Evolutionary conservation across 148 eudicot genomes (phyloP).

Genomic region (Rhododendron williamsianum): DNA sequence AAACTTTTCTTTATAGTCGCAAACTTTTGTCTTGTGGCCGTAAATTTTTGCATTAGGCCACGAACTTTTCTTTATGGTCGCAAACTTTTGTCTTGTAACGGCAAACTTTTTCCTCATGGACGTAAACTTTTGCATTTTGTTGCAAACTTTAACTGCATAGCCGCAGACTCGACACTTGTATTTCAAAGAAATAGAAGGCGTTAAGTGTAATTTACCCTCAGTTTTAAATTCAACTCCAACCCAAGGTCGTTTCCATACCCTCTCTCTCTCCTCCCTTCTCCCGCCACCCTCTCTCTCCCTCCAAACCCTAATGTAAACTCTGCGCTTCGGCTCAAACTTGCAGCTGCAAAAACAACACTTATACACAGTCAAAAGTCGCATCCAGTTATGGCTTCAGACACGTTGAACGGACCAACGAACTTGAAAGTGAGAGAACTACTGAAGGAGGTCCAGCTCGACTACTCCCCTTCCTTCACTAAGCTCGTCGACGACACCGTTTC

Average conservation of each 20-base stretch:
- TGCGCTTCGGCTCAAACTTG: background rate
- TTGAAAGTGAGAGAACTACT: constrained; percentile 58
- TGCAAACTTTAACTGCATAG: no score
- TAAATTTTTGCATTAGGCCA: no score
- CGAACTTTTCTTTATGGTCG: no score
- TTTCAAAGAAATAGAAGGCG: background rate
- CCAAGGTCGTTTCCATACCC: background rate
- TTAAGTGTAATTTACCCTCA: background rate
- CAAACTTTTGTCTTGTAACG: no score
- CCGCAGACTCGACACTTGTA: no score
- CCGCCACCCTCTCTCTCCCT: background rate
- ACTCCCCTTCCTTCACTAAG: constrained; percentile 46
- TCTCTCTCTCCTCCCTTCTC: background rate
- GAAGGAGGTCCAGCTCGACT: constrained; percentile 62
- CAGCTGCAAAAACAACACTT: background rate
- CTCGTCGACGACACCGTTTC: constrained; percentile 43
- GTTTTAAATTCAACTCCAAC: background rate
- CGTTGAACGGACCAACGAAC: constrained; percentile 30
- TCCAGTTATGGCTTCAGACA: constrained; percentile 7
- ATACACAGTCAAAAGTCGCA: background rate
- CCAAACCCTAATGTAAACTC: background rate
- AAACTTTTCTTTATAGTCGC: no score
- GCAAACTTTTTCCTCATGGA: no score
- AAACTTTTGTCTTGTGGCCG: no score
- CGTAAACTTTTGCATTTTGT: no score